A percentile compares a stretch with the other conserved stretches of the same genome.
These are phyloP conservation scores for Ramaria sp. DNA, from an alignment of 768 basidiomycete species.

Conservation along the genomic window DNA sequence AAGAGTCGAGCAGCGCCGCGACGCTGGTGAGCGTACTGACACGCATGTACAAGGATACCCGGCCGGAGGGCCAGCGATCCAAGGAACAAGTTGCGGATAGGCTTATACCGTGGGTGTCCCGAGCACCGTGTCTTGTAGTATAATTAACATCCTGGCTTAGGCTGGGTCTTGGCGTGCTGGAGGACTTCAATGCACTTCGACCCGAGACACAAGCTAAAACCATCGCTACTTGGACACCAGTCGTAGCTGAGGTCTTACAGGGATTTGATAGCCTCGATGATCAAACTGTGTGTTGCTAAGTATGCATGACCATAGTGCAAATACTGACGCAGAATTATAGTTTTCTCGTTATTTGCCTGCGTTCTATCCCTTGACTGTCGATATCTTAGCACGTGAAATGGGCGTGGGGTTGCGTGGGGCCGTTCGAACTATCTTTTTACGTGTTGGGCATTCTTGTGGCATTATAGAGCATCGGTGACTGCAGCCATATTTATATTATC, in stretches of 20 bases:
- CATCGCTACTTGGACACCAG: slow-evolving; percentile 97
- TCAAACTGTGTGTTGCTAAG: slow-evolving; percentile 60
- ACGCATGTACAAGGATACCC: slow-evolving; percentile 87
- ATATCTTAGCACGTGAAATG: slow-evolving; percentile 74
- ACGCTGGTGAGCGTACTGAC: slow-evolving; percentile 87
- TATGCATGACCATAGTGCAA: not conserved
- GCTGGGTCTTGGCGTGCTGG: slow-evolving; percentile 76
- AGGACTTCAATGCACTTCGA: slow-evolving; percentile 84
- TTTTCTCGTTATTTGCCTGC: slow-evolving; percentile 81
- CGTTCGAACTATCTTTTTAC: slow-evolving; percentile 67
- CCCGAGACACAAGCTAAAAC: slow-evolving; percentile 90
- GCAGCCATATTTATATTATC: slow-evolving; percentile 11
- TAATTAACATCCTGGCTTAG: slow-evolving; percentile 27
- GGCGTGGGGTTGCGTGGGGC: slow-evolving; percentile 74
- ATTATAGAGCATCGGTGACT: slow-evolving; percentile 51
- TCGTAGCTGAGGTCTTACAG: slow-evolving; percentile 87
- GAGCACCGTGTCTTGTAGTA: not conserved
- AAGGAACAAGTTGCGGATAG: slow-evolving; percentile 71
- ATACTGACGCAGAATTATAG: slow-evolving; percentile 31
- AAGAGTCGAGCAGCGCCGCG: slow-evolving; percentile 94
- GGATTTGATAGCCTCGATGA: slow-evolving; percentile 88
- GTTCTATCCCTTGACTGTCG: slow-evolving; percentile 83
- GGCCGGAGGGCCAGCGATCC: slow-evolving; percentile 79
- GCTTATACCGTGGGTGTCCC: slow-evolving; percentile 50
- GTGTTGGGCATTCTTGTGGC: slow-evolving; percentile 65